Evolutionary conservation across 2,329 filamentous ascomycete species (phyloP), one percentile per base, ranked within the genome.

Genomic region (Ploettnerulaceae sp.): DNA sequence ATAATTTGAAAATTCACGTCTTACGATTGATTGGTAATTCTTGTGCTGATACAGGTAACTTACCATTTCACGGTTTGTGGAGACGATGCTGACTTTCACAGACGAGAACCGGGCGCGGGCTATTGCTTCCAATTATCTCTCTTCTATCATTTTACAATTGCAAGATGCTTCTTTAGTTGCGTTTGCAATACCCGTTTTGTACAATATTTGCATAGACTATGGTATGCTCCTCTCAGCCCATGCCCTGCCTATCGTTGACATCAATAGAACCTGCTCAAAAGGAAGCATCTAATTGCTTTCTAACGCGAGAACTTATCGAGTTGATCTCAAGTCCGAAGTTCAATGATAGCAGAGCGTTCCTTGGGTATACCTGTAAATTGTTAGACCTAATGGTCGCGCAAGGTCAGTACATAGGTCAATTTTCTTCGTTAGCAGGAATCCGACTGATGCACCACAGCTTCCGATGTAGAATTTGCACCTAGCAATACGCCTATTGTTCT

Each of bases 201-300:
- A 75, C 62, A 84, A 84, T 57, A 70, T 81, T 37, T 72, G 78
- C 45, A 71, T 82, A 11, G 80, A 84, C 59, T 82, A 81, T 58
- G 76, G 79, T 82, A 60, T 64, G 70, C 34, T 25, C 15, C n/a
- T 8, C 18, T 35, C 7, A 9, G 14, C 4, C 4, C 18, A 4
- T n/a, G 1, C 3, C 18, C 21, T 15, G 37, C 57, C 64, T 33
- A 63, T 46, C 15, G 21, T 11, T 37, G 18, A 51, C 38, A 21
- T 35, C 2, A 14, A 14, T 44, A 82, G 79, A 61, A 54, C 61
- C 63, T 52, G 77, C 78, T 12, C 79, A 83, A 54, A 61, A 66
- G 11, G 70, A 76, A 7, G 77, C 77, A 9, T 79, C 73, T 7
- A 64, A 76, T 49, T 72, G 71, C 3, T 64, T 66, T 3, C 64